phyloP scores from a whole-genome alignment of 2,329 filamentous ascomycete species.

The Colletotrichum sp. region DNA sequence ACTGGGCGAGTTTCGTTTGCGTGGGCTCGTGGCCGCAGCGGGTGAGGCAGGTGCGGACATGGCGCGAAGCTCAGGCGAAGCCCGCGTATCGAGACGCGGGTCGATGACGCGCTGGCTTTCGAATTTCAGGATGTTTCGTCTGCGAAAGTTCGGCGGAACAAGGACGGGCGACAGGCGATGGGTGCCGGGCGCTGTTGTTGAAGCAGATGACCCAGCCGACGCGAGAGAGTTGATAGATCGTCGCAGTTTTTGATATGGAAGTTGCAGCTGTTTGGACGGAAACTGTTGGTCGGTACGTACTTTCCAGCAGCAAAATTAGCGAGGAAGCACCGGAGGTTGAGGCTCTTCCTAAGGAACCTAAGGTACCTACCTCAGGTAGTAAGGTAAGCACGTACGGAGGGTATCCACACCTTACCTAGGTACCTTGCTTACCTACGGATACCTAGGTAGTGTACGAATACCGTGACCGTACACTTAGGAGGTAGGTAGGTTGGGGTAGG shows the following conservation, averaged over 20 bases:
- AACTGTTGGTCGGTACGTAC: neutral
- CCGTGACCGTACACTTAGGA: too few species aligned
- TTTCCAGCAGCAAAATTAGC: neutral
- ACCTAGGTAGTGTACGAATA: too few species aligned
- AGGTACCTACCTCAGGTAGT: neutral
- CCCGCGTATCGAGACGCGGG: neutral
- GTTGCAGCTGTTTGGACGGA: neutral
- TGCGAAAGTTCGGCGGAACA: neutral
- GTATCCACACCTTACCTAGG: too few species aligned
- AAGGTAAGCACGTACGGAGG: too few species aligned
- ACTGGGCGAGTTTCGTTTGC: neutral
- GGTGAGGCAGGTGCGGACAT: constrained; percentile 1
- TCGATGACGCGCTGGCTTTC: neutral
- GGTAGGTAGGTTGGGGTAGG: neutral
- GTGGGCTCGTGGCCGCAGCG: neutral
- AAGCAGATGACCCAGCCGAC: neutral
- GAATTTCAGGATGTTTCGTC: neutral
- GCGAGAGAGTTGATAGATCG: neutral
- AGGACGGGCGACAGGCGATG: neutral
- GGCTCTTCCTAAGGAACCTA: neutral
- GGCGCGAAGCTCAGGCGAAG: neutral
- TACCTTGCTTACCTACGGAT: too few species aligned
- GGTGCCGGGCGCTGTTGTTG: neutral
- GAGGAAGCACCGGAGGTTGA: neutral
- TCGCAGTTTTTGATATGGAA: neutral